Evolutionary conservation across 2,329 filamentous ascomycete species (phyloP), one percentile per base, ranked within the genome.

Genomic region (Penicillium palitans): DNA sequence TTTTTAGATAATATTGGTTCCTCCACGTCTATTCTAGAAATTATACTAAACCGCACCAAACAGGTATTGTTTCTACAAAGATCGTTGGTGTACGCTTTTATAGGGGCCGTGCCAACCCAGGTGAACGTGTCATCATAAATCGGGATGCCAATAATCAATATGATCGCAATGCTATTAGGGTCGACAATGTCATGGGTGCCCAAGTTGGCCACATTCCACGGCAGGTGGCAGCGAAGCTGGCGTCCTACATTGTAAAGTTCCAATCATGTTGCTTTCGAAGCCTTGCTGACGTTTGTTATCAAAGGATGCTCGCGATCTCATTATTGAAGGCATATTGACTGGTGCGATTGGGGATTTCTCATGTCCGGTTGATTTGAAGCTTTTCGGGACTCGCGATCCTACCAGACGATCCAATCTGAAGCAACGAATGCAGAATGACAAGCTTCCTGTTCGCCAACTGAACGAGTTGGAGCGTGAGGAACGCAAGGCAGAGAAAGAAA

Each of bases 191-290:
- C 15, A 83, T 89, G 68, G 83, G 85, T 17, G 72, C 74, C 8
- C 91, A 96, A 68, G 90, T 96, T 66, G 91, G 91, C 0, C 91
- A 96, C 73, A 79, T 96, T 41, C 88, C 90, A 7, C 80, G 85
- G 13, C 79, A 76, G 1, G 69, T 91, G 24, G 90, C 87, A 0
- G 77, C 80, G n/a, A 93, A 90, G 72, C 76, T 96, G 53, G 86
- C 90, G 0, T 84, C 82, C 2, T 91, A 90, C 69, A 81, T 96
- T 70, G 87, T 88, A 73, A 67, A 79, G 33, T 6, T 7, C 13
- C 17, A 4, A 24, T 44, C 2, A 3, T 39, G 6, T 12, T 47
- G 13, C 29, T 17, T 31, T 10, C 2, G 21, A 9, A 25, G 46
- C 62, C 35, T 48, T 55, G 51, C 54, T 60, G 12, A 56, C 17